Conservation (phyloP, 768 basidiomycete species). For the Psilocybe sp. region DNA sequence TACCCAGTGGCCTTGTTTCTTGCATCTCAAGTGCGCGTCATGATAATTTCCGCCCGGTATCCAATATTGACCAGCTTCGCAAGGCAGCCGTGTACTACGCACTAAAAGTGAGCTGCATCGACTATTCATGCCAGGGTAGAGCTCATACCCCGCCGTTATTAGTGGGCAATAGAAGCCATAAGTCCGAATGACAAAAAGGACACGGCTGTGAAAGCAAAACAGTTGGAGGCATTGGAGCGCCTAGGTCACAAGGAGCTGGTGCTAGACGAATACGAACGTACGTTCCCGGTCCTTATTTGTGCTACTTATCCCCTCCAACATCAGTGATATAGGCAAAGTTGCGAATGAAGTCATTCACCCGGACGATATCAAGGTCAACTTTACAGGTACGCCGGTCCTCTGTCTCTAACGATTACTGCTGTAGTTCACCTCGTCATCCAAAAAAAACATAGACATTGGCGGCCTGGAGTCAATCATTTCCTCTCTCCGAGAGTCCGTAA, state of each 20-base stretch:
- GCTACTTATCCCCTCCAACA: not conserved
- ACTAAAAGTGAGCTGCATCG: constrained; percentile 49
- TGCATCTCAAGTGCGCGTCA: constrained; percentile 45
- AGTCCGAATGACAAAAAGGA: constrained; percentile 48
- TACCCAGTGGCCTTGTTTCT: constrained; percentile 46
- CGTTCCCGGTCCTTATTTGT: constrained; percentile 20
- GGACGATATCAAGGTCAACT: constrained; percentile 78
- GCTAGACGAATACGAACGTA: constrained; percentile 90
- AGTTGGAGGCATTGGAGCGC: constrained; percentile 65
- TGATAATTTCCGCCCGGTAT: constrained; percentile 3
- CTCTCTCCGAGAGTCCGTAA: constrained; percentile 91
- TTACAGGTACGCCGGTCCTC: constrained; percentile 52
- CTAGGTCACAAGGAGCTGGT: constrained; percentile 71
- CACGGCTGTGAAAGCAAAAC: constrained; percentile 65
- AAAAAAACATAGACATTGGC: constrained; percentile 68
- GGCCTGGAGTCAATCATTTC: constrained; percentile 90
- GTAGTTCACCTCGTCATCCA: constrained; percentile 12
- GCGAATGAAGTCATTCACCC: constrained; percentile 93
- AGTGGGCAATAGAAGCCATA: constrained; percentile 69
- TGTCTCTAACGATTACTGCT: not conserved
- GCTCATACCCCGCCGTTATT: not conserved
- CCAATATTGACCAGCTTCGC: constrained; percentile 19
- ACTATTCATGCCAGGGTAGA: not conserved
- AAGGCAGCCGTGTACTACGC: constrained; percentile 83
- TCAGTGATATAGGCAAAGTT: constrained; percentile 59